A percentile compares a stretch with the other conserved stretches of the same genome.
These are phyloP conservation scores for Trichomonas tenax DNA, from an alignment of 208 protist species.

Conservation along the genomic window DNA sequence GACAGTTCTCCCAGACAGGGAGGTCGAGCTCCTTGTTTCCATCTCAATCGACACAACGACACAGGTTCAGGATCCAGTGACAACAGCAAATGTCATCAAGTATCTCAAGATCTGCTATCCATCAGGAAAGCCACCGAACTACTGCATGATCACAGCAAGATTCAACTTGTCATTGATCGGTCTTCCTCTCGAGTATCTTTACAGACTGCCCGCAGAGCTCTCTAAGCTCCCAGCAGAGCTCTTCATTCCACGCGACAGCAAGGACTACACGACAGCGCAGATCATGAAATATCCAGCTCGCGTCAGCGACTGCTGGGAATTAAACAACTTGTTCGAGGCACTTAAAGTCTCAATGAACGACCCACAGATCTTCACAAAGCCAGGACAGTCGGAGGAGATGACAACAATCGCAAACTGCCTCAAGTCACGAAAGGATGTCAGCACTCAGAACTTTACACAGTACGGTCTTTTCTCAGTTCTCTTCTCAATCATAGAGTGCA, in stretches of 20 bases:
- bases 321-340: background rate
- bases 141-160: background rate
- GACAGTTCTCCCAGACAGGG: background rate
- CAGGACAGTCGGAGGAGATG: background rate
- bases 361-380: background rate
- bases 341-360: background rate
- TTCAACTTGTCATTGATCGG: background rate
- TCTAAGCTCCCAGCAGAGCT: background rate
- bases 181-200: background rate
- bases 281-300: background rate
- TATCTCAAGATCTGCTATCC: background rate
- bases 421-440: background rate
- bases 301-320: background rate
- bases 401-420: background rate
- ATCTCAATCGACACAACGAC: background rate
- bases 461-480: background rate
- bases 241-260: background rate
- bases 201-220: background rate
- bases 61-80: background rate
- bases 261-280: background rate
- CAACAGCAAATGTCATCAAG: background rate
- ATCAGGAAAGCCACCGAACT: background rate
- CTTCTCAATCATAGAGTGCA: background rate
- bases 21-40: background rate
- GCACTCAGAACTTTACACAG: background rate